Conservation (phyloP, 805 yeast species). For the Zygosaccharomyces gambellarensis region DNA sequence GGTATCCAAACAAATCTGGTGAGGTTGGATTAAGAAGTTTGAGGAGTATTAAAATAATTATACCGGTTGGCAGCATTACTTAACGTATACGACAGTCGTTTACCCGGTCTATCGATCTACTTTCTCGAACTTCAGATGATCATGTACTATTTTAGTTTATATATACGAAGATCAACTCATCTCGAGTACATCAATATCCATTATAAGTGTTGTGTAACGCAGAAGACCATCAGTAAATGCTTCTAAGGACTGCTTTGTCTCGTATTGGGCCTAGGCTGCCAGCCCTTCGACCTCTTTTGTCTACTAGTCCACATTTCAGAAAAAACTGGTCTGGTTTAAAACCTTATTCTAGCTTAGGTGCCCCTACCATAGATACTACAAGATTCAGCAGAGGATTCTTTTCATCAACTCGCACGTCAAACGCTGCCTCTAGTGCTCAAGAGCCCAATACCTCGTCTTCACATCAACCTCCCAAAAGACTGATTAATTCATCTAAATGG, state of each 20-base stretch:
- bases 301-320: background rate
- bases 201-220: background rate
- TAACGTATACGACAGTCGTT: background rate
- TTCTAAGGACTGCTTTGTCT: background rate
- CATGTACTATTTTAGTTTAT: background rate
- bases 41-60: background rate
- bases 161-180: background rate
- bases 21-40: slow-evolving; percentile 1
- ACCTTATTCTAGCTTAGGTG: background rate
- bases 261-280: background rate
- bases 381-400: slow-evolving; percentile 8
- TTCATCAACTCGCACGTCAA: slow-evolving; percentile 12
- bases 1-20: slow-evolving; percentile 77
- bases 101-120: background rate
- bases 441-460: slow-evolving; percentile 7
- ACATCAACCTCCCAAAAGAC: slow-evolving; percentile 33
- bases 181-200: background rate
- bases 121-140: background rate
- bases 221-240: background rate
- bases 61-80: background rate
- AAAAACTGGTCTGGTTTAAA: background rate
- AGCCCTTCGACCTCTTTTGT: background rate
- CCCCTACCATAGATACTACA: background rate
- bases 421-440: background rate
- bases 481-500: slow-evolving; percentile 44